Conservation (phyloP, 257 asterid species). For the Fraxinus excelsior region DNA sequence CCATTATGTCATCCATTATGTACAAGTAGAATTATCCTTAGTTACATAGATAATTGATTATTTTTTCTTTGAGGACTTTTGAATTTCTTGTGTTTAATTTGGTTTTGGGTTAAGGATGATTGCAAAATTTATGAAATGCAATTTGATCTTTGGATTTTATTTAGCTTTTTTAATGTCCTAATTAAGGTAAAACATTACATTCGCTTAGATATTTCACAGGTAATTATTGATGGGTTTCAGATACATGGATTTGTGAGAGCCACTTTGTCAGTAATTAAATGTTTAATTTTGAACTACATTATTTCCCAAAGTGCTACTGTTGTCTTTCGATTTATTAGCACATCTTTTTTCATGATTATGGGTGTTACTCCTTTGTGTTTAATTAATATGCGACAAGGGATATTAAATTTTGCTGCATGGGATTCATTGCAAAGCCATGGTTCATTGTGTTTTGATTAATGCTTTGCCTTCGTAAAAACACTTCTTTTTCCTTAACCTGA, state of each 20-base stretch:
- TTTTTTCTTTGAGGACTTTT: not conserved
- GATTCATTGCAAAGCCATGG: too few relatives aligned
- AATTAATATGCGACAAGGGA: not conserved
- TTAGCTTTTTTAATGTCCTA: not conserved
- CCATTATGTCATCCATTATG: too few relatives aligned
- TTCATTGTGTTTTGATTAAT: not conserved
- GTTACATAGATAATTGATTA: slow-evolving; percentile 5
- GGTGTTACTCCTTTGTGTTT: not conserved
- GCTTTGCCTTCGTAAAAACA: too few relatives aligned
- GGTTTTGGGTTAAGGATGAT: slow-evolving; percentile 6
- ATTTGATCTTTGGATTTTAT: slow-evolving; percentile 2
- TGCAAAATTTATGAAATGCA: not conserved
- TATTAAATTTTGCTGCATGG: not conserved
- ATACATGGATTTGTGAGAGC: not conserved
- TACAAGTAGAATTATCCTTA: too few relatives aligned
- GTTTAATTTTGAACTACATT: not conserved
- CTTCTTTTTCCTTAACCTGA: too few relatives aligned
- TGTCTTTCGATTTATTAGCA: not conserved
- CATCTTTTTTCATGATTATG: not conserved
- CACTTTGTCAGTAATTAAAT: not conserved
- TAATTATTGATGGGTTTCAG: not conserved
- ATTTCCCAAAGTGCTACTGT: not conserved
- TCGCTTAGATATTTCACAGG: not conserved
- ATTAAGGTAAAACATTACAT: slow-evolving; percentile 1
- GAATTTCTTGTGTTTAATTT: not conserved